Evolutionary conservation across 257 asterid species (phyloP), one percentile per base, ranked within the genome.

Genomic region (Nicotiana sylvestris): DNA sequence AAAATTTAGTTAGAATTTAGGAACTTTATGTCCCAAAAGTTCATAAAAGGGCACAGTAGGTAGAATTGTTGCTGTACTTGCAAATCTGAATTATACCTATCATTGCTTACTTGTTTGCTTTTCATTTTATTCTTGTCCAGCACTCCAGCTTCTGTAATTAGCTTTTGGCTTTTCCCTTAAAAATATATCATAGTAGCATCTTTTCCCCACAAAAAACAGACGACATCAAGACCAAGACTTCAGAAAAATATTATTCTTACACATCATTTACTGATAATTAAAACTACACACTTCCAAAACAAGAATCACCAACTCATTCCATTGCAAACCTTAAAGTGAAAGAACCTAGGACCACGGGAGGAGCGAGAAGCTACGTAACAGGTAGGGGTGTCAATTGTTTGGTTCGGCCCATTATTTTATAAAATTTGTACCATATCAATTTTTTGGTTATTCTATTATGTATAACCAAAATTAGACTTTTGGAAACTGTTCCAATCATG

Each of bases 31-130:
- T 21, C 57, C 21, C 8, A 43, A 72, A 72, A 70, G 78, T 11
- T 70, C 5, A 43, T 11, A 5, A 70, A 70, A 72, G 84, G 37
- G 81, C 76, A 85, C 25, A 77, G 83, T 33, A 66, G 83, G 79
- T 77, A 84, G 89, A 86, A 53, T 86, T 66, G 70, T 74, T 49
- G 81, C 85, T 66, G 82, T 57, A 69, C 85, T 62, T 77, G 78
- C 83, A 84, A 80, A 86, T 57, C 74, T 43, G 64, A 76, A 82
- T 82, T 37, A 74, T 88, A 69, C 85, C 77, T 82, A 68, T 85
- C 69, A 79, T 67, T 66, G 77, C 89, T 87, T 85, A 79, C 78
- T 86, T 83, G 82, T 85, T 89, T 85, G 86, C 89, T 87, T 90
- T 88, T 86, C 87, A 66, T 86, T 77, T 81, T 83, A 80, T 68